These are phyloP conservation scores for Cutaneotrichosporon spelunceum DNA, from an alignment of 1,284 basidiomycete species.

Conservation along the genomic window DNA sequence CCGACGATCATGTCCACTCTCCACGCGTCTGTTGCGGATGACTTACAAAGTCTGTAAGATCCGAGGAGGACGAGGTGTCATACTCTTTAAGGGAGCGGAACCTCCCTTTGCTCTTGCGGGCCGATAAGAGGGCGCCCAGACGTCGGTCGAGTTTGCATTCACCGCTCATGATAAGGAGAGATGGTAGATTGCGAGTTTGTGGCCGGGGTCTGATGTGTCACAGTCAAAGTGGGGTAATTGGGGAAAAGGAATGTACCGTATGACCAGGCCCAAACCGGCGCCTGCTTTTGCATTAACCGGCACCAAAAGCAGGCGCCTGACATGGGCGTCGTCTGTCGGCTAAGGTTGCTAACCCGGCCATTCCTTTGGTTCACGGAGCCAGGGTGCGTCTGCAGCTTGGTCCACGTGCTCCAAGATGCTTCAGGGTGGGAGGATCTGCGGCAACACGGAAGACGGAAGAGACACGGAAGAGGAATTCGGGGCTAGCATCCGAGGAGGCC, in stretches of 20 bases:
- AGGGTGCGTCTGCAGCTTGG: too few relatives aligned
- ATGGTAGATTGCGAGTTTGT: background rate
- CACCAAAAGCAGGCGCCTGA: background rate
- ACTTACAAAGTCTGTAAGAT: constrained; percentile 46
- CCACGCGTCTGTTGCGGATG: background rate
- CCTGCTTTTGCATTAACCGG: too few relatives aligned
- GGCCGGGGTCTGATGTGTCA: background rate
- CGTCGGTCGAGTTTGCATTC: constrained; percentile 28
- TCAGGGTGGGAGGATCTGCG: background rate
- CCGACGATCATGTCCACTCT: too few relatives aligned
- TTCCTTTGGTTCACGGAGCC: background rate
- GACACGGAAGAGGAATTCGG: background rate
- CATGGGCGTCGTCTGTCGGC: background rate
- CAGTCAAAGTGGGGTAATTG: background rate
- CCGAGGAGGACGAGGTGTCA: constrained; percentile 22
- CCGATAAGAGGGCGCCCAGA: constrained; percentile 29
- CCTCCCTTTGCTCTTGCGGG: constrained; percentile 35
- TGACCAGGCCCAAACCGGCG: too few relatives aligned
- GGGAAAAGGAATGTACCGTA: background rate
- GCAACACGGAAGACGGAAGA: background rate
- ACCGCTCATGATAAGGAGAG: background rate
- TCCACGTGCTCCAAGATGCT: background rate
- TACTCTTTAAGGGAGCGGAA: constrained; percentile 43
- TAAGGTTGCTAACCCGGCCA: background rate
- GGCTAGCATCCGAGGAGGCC: background rate